These are phyloP conservation scores for Boechera divaricarpa DNA, from an alignment of 345 rosid species.

Conservation along the genomic window DNA sequence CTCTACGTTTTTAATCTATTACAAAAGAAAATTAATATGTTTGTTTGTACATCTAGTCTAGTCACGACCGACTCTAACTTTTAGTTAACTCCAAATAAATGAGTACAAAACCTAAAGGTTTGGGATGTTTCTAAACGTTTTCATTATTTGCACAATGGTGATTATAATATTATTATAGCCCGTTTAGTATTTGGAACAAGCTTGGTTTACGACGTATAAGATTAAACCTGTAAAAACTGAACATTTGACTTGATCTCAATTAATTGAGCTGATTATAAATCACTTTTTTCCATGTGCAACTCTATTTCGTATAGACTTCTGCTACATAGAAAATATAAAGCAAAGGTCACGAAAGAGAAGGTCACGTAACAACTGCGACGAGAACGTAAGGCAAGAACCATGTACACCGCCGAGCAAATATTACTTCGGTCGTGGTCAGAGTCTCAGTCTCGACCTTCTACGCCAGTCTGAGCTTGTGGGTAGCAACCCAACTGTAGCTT, in stretches of 20 bases:
- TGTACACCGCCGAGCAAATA: background rate
- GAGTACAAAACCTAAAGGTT: background rate
- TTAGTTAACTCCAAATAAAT: background rate
- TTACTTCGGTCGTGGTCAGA: conserved; percentile 1
- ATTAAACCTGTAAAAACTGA: background rate
- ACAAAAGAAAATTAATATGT: background rate
- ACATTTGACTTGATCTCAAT: background rate
- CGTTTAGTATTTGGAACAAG: background rate
- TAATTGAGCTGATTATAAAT: background rate
- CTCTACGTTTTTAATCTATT: background rate
- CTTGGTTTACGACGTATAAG: too few species aligned
- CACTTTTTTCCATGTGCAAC: background rate
- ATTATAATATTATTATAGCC: background rate
- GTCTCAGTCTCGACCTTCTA: background rate
- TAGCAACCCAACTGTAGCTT: background rate
- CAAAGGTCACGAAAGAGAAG: background rate
- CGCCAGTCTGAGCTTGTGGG: background rate
- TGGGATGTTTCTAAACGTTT: background rate
- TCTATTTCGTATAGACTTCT: background rate
- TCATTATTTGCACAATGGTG: background rate
- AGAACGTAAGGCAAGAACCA: background rate
- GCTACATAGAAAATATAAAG: background rate
- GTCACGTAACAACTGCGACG: background rate
- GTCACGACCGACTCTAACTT: background rate
- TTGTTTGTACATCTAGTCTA: background rate